Percentiles rank a stretch among this genome's conserved stretches.
Evolutionary conservation across 1,139 yeast genomes (phyloP).

Genomic region (Sugiyamaella neomexicana): DNA sequence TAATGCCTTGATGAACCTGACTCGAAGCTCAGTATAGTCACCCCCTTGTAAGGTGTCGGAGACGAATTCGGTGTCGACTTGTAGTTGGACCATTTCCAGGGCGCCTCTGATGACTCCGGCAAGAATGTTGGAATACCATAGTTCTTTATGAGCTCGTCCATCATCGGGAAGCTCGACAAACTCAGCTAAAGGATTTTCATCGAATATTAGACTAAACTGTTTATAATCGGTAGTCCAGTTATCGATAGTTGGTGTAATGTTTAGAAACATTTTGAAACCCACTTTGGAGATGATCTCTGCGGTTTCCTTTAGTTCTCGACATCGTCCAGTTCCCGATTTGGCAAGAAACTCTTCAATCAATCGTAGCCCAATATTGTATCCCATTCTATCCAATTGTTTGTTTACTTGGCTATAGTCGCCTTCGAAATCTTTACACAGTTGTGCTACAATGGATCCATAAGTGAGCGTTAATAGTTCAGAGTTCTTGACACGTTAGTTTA

Average conservation of each 20-base stretch:
- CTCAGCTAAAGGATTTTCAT: constrained; percentile 90
- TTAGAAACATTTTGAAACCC: constrained; percentile 87
- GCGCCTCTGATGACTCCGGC: constrained; percentile 93
- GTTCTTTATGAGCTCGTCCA: constrained; percentile 63
- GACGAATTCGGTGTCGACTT: constrained; percentile 78
- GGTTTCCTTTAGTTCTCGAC: constrained; percentile 78
- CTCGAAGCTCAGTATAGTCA: constrained; percentile 72
- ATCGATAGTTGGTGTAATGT: constrained; percentile 71
- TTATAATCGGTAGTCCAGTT: constrained; percentile 79
- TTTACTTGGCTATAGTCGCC: constrained; percentile 79
- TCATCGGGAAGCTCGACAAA: constrained; percentile 91
- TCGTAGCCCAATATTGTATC: constrained; percentile 89
- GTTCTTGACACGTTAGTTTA: constrained; percentile 47
- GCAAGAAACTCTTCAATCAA: constrained; percentile 92
- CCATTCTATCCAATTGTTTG: constrained; percentile 85
- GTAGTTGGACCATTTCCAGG: constrained; percentile 92
- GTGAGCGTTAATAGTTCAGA: constrained; percentile 90
- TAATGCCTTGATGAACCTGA: constrained; percentile 67
- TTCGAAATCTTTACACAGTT: constrained; percentile 78
- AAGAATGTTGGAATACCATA: constrained; percentile 90
- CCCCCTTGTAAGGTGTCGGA: constrained; percentile 85
- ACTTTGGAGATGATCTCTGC: constrained; percentile 83
- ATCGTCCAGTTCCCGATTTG: constrained; percentile 78
- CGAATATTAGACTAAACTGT: constrained; percentile 68
- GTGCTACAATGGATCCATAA: constrained; percentile 94